Evolutionary conservation across 1,284 basidiomycete genomes (phyloP).

Genomic region (Rhodotorula sp.): DNA sequence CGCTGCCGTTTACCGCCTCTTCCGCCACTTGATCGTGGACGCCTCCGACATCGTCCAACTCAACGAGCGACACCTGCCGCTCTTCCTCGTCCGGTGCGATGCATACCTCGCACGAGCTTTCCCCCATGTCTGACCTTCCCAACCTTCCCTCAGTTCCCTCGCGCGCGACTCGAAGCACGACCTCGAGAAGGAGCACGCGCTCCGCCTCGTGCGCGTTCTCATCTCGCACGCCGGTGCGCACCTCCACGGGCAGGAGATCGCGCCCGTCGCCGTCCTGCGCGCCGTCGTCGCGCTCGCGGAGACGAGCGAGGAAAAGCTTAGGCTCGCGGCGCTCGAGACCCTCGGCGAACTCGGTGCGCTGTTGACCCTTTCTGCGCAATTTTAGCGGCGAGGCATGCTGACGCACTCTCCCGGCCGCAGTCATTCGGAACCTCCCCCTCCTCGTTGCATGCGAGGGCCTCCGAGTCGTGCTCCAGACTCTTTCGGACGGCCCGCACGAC

Average conservation of each 20-base stretch:
- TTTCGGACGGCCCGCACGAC: constrained; percentile 81
- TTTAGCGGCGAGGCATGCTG: background rate
- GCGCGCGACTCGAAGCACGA: constrained; percentile 79
- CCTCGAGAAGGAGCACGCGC: constrained; percentile 89
- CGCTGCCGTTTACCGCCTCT: constrained; percentile 81
- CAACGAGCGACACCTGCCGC: constrained; percentile 64
- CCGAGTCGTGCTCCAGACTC: constrained; percentile 78
- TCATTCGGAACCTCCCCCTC: constrained; percentile 78
- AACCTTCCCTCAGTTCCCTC: constrained; percentile 62
- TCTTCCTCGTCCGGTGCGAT: constrained; percentile 79
- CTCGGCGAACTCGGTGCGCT: constrained; percentile 81
- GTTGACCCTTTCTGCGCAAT: background rate
- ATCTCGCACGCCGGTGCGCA: constrained; percentile 48
- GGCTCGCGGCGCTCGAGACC: constrained; percentile 81
- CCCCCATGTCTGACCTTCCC: background rate
- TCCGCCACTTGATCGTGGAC: constrained; percentile 78
- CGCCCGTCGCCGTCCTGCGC: constrained; percentile 70
- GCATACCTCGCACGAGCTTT: background rate
- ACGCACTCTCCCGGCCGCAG: constrained; percentile 1
- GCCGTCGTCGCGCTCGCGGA: constrained; percentile 90
- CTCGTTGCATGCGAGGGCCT: constrained; percentile 80
- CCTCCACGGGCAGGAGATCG: constrained; percentile 50
- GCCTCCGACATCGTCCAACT: constrained; percentile 63
- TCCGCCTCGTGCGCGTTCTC: constrained; percentile 75
- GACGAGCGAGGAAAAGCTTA: constrained; percentile 85